Evolutionary conservation across 345 rosid species (phyloP).

Genomic region (Mallotus nudiflorus): DNA sequence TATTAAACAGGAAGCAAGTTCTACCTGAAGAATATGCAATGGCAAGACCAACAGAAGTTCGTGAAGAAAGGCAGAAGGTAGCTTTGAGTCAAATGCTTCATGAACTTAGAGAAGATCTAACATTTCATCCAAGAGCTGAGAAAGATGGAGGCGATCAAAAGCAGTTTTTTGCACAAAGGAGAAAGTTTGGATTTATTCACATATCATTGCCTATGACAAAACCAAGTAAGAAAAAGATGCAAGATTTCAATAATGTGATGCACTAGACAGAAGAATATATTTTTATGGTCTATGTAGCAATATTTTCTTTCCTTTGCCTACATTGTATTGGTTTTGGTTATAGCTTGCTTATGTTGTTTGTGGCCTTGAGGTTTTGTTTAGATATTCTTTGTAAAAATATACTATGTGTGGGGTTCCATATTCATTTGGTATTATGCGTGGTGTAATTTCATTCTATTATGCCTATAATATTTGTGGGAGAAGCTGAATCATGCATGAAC

Average conservation of each 20-base stretch:
- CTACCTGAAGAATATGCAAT: slow-evolving; percentile 42
- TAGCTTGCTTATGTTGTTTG: not conserved
- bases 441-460: not conserved
- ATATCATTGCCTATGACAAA: slow-evolving; percentile 73
- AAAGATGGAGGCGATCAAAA: slow-evolving; percentile 45
- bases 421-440: no score
- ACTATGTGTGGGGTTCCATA: not conserved
- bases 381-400: not conserved
- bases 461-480: no score
- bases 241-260: slow-evolving; percentile 37
- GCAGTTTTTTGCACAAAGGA: slow-evolving; percentile 57
- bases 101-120: slow-evolving; percentile 66
- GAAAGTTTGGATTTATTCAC: slow-evolving; percentile 88
- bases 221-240: slow-evolving; percentile 63
- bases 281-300: not conserved
- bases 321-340: not conserved
- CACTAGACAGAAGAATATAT: not conserved
- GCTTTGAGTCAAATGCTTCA: slow-evolving; percentile 88
- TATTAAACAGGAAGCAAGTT: slow-evolving; percentile 81
- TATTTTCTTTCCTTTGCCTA: not conserved
- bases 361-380: not conserved
- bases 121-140: slow-evolving; percentile 46
- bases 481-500: no score
- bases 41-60: slow-evolving; percentile 40
- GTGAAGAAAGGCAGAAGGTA: slow-evolving; percentile 53